A percentile compares a stretch with the other conserved stretches of the same genome.
phyloP scores from a whole-genome alignment of 179 eudicot genomes.

The Patellifolia procumbens region DNA sequence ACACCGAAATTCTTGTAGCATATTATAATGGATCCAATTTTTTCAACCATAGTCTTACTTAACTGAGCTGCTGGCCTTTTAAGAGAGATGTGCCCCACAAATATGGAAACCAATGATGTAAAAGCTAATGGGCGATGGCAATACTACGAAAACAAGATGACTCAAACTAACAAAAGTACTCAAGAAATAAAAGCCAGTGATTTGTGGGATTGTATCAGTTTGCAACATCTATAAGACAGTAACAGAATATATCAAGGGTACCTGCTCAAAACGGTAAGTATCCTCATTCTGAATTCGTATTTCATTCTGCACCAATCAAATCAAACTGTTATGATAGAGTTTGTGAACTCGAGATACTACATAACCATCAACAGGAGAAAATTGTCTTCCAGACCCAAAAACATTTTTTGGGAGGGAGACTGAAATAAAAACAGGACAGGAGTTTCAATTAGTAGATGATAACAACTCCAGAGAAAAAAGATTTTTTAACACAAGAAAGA shows the following conservation, averaged over 20 bases:
- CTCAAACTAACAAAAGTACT: neutral
- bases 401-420: neutral
- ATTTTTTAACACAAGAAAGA: neutral
- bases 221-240: neutral
- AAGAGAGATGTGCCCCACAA: neutral
- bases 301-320: slow-evolving; percentile 70
- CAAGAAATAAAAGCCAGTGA: neutral
- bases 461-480: neutral
- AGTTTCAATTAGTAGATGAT: neutral
- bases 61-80: neutral
- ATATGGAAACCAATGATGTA: neutral
- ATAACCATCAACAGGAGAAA: slow-evolving; percentile 1
- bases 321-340: neutral
- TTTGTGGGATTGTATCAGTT: slow-evolving; percentile 1
- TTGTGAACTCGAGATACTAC: neutral
- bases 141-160: neutral
- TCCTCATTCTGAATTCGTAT: slow-evolving; percentile 78
- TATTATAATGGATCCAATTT: neutral
- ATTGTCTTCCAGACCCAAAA: neutral
- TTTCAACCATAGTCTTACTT: neutral
- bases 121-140: neutral
- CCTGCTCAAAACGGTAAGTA: slow-evolving; percentile 94
- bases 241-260: slow-evolving; percentile 24
- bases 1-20: neutral
- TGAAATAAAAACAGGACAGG: neutral